Evolutionary conservation across 495 filamentous ascomycete genomes (phyloP), one percentile per base, ranked within the genome.

Genomic region (Trichoderma reesei): DNA sequence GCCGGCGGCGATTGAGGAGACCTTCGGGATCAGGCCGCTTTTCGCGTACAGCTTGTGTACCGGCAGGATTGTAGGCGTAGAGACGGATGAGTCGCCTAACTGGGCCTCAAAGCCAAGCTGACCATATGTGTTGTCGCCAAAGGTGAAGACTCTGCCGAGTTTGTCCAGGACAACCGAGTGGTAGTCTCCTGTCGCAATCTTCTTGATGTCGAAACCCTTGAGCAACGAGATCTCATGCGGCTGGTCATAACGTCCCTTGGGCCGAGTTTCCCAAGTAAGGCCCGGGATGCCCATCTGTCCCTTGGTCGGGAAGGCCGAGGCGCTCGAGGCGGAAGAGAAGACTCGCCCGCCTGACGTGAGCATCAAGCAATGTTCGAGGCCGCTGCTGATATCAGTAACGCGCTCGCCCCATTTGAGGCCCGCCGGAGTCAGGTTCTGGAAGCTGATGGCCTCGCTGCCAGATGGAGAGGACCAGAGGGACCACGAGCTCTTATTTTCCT

Each of bases 201-300:
- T 78, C 8, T 77, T 73, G 44, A 96, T 85, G 4, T 72, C 74
- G 39, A 63, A 83, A 5, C 84, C 86, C 51, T 82, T 83, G 0
- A 85, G 82, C 3, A 63, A 69, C 2, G 64, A 54, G 2, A 82
- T 68, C 69, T 96, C 90, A 68, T 96, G 90, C 18, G 85, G 88
- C 63, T 83, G 77, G 69, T 97, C 91, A 64, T 88, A 94, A 2
- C 88, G 80, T 0, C 90, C 93, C 37, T 82, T 77, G 5, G 93
- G 92, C 31, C 89, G 82, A 2, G 87, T 91, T 2, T 79, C 75
- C 88, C 89, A 98, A 3, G 83, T 88, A 39, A 98, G 75, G 13
- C 90, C 90, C 3, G 88, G 87, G 33, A 98, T 77, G 61, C 94
- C 94, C 18, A 97, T 83, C 73, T 98, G 92, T 39, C 94, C 94